Evolutionary conservation across 1,284 basidiomycete species (phyloP), one percentile per base, ranked within the genome.

Genomic region (Microbotryum saponariae): DNA sequence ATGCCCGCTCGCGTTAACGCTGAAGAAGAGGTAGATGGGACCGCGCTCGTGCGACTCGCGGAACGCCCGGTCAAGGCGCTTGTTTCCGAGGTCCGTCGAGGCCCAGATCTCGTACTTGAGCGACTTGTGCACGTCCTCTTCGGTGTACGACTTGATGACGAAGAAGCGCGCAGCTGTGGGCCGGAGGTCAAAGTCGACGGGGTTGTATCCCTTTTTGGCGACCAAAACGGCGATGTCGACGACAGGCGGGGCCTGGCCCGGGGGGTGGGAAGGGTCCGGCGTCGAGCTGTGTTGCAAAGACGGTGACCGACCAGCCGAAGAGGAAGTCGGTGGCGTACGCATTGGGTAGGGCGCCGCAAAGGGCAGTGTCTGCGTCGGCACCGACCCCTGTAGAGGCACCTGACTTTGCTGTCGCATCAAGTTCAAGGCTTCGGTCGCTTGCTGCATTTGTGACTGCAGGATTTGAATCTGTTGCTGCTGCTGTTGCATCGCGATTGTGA

Each of bases 101-200:
- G 90, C 91, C 92, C 92, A 96, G 65, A 96, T 96, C 76, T 94
- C 92, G 73, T 69, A 70, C 54, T 62, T 66, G 55, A 71, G 62
- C 3, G 52, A 60, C 54, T 96, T 96, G 78, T 96, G 92, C 2
- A 97, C 93, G 72, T 97, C 92, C 71, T 97, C 92, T 75, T 97
- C 92, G 7, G 92, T 97, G 77, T 93, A 97, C 1, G 89, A 92
- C 76, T 97, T 96, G 82, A 97, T 97, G 33, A 97, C 92, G 73
- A 96, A 96, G 78, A 83, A 97, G 20, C 91, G 83, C 9, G 92
- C 91, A 84, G 89, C 70, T 50, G 80, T 75, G 8, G 92, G 91
- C 56, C 85, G 81, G 60, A 83, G 84, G 70, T 94, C 89, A 70
- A 94, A 96, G 48, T 83, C 83, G 16, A 83, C 79, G 7, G 92